phyloP scores from a whole-genome alignment of 2,329 filamentous ascomycete species.

The Aspergillus floridensis region DNA sequence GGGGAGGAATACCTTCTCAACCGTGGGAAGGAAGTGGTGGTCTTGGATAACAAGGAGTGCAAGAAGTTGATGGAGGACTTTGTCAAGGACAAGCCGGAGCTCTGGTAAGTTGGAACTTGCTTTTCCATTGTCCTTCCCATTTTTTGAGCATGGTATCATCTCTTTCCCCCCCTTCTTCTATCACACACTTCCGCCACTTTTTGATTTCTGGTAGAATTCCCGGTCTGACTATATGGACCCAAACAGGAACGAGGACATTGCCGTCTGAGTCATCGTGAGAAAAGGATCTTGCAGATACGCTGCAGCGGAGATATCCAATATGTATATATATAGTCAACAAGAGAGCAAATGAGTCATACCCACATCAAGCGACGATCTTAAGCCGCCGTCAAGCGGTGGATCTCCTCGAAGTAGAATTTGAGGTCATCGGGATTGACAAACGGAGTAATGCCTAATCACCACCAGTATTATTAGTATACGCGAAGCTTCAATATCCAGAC shows the following conservation, averaged over 20 bases:
- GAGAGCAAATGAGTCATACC: neutral
- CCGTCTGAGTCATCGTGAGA: slow-evolving; percentile 39
- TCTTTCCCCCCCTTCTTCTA: neutral
- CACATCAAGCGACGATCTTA: slow-evolving; percentile 11
- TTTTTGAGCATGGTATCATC: neutral
- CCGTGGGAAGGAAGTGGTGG: slow-evolving; percentile 70
- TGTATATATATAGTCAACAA: slow-evolving; percentile 14
- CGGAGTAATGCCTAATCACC: slow-evolving; percentile 74
- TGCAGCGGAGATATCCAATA: neutral
- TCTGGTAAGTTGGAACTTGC: slow-evolving; percentile 57
- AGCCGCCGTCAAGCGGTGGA: slow-evolving; percentile 61
- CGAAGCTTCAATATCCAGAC: neutral
- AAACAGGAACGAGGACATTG: slow-evolving; percentile 59
- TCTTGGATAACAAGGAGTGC: slow-evolving; percentile 64
- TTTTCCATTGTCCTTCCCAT: neutral
- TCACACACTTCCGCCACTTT: slow-evolving; percentile 2
- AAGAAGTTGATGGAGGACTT: slow-evolving; percentile 69
- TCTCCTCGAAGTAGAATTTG: slow-evolving; percentile 90
- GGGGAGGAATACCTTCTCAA: slow-evolving; percentile 68
- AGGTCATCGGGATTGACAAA: slow-evolving; percentile 91
- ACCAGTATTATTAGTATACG: slow-evolving; percentile 18
- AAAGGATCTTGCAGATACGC: neutral
- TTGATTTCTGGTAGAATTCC: neutral
- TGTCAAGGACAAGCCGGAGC: slow-evolving; percentile 67
- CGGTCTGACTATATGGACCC: slow-evolving; percentile 2